Base-by-base conservation (phyloP, 306 rosid genomes). In the Senna siamea region DNA sequence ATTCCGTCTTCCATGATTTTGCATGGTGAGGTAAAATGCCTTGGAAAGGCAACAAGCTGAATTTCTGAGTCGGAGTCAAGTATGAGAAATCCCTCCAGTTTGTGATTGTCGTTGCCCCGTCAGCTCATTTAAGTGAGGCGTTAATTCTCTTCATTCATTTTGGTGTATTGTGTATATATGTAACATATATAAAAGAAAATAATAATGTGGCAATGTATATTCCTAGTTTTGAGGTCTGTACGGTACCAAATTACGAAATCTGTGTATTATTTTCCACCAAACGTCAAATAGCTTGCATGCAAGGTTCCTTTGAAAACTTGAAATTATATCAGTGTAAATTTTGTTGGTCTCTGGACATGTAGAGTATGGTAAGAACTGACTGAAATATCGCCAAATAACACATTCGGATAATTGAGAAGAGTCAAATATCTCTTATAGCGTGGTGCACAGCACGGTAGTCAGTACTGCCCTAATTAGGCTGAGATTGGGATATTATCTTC, bases 211-310 rank as follows among this genome's bases (percentile, higher is more conserved):
- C 73, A 69, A 14, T 78, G 74, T 82, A 74, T 69, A 82, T 67
- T 41, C 43, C 58, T 70, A 65, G 72, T 65, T 81, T 72, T 72
- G 47, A 77, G 72, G 62, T 65, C 35, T 76, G 79, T 59, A 76
- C 53, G 66, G 85, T 57, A 19, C 72, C 47, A 19, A 64, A 43
- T 50, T 51, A 17, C 12, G 0, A 1, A 51, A 62, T 52, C 11
- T 72, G 69, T 65, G 82, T 44, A 71, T 64, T 54, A 14, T 5
- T 2, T n/a, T 32, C 12, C 20, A 2, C 17, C 78, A 34, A 32
- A 28, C 28, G 7, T 18, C 19, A 26, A 60, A 38, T 69, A 68
- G 38, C 40, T 62, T 44, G 65, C 6, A 26, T 56, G 9, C 47
- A 38, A 32, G 23, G 37, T 46, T 58, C 23, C 26, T 4, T 2